Evolutionary conservation across 148 eudicot genomes (phyloP), one percentile per base, ranked within the genome.

Genomic region (Heliosperma pusillum): DNA sequence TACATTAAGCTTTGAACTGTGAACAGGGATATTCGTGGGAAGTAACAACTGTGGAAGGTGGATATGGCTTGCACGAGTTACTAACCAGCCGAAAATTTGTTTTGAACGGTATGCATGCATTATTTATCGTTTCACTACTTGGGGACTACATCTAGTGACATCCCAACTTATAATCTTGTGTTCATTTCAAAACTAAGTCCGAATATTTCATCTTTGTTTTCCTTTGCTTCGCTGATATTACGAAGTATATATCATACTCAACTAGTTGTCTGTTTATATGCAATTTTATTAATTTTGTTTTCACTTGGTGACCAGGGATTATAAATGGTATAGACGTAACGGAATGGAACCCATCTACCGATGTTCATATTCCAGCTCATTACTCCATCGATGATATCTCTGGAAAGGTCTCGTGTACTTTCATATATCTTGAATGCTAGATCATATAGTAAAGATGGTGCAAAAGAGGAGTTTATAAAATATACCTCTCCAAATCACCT

Each of bases 1-100:
- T 47, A 3, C 40, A 19, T 22, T 66, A 24, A 40, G 76, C 26
- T 64, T 20, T 47, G 22, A 57, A n/a, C 61, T 80, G 73, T 50
- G 69, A 58, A 72, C 85, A 96, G 99, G 97, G 99, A 30, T 96
- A 96, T 84, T 85, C 99, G 13, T 88, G 94, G 97, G 99, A 96
- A 84, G 89, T 96, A 75, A 96, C 97, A 55, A 92, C 97, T 15
- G 92, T 80, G 58, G 99, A 96, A 84, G 99, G 99, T 36, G 99
- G 99, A 79, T 85, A 89, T 76, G 99, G 99, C 74, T 80, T 96
- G 70, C 87, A 92, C 12, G 91, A 90, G 82, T 83, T 96, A 56
- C 85, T 96, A 40, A 81, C 83, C 68, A 88, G 87, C 79, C 86
- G 99, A 74, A 90, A 92, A 79, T 78, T 82, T 20, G 97, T 92